Conservation (phyloP, 2,329 filamentous ascomycete genomes). For the Zalaria sp. region DNA sequence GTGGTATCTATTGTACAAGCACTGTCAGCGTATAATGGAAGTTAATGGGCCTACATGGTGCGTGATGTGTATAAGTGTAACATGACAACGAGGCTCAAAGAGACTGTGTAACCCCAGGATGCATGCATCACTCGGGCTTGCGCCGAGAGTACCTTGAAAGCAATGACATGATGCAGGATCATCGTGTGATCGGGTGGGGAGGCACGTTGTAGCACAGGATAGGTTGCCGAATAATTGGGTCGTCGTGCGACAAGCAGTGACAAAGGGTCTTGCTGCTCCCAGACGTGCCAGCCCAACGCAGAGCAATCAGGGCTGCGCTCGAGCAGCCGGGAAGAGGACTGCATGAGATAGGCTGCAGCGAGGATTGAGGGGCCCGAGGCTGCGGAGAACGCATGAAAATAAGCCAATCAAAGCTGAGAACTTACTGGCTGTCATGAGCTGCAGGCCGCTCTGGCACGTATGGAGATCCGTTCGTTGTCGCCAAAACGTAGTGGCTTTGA, state of each 20-base stretch:
- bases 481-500: background rate
- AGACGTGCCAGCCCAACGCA: background rate
- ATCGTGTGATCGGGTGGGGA: background rate
- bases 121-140: background rate
- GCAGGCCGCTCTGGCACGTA: background rate
- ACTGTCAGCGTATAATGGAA: slow-evolving; percentile 6
- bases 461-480: background rate
- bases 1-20: slow-evolving; percentile 31
- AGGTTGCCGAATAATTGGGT: background rate
- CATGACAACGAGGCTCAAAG: background rate
- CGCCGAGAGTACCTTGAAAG: background rate
- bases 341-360: background rate
- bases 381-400: background rate
- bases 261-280: background rate
- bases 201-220: background rate
- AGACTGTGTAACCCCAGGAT: background rate
- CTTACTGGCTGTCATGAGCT: background rate
- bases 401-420: background rate
- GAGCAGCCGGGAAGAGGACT: background rate
- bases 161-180: background rate
- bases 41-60: slow-evolving; percentile 5
- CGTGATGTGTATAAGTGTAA: background rate
- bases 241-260: background rate
- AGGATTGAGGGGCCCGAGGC: no score
- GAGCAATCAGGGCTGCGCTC: background rate